Evolutionary conservation across 148 eudicot species (phyloP).

Genomic region (Gaultheria prostrata): DNA sequence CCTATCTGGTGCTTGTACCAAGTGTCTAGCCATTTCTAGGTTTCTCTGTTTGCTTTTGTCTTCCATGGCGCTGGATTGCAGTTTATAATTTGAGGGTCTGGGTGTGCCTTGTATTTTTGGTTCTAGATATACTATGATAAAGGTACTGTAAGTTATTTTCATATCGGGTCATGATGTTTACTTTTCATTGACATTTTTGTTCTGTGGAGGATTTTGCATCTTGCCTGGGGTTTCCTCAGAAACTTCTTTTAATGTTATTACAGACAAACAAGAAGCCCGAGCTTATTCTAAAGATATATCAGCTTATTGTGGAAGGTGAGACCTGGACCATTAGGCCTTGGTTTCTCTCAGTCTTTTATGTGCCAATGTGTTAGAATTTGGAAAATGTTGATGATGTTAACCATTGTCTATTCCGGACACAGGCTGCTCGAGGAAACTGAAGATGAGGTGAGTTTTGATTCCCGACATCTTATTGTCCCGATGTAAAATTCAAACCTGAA

Average conservation of each 20-base stretch:
- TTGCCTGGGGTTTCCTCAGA: neutral
- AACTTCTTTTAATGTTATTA: slow-evolving; percentile 14
- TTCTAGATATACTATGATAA: neutral
- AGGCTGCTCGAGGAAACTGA: slow-evolving; percentile 97
- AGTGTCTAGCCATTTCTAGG: neutral
- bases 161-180: neutral
- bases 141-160: neutral
- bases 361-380: neutral
- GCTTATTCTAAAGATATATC: slow-evolving; percentile 93
- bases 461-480: slow-evolving; percentile 2
- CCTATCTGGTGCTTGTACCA: neutral
- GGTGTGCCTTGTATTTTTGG: neutral
- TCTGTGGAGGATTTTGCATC: neutral
- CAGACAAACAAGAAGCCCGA: slow-evolving; percentile 90
- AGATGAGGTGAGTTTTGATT: slow-evolving; percentile 64
- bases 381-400: neutral
- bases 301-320: slow-evolving; percentile 92
- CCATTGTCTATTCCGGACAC: slow-evolving; percentile 17
- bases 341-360: neutral
- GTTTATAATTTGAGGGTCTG: neutral
- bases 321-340: neutral
- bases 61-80: neutral
- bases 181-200: neutral
- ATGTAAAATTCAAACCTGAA: neutral
- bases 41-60: neutral